Evolutionary conservation across 2,329 filamentous ascomycete species (phyloP), one percentile per base, ranked within the genome.

Genomic region (Rosellinia necatrix): DNA sequence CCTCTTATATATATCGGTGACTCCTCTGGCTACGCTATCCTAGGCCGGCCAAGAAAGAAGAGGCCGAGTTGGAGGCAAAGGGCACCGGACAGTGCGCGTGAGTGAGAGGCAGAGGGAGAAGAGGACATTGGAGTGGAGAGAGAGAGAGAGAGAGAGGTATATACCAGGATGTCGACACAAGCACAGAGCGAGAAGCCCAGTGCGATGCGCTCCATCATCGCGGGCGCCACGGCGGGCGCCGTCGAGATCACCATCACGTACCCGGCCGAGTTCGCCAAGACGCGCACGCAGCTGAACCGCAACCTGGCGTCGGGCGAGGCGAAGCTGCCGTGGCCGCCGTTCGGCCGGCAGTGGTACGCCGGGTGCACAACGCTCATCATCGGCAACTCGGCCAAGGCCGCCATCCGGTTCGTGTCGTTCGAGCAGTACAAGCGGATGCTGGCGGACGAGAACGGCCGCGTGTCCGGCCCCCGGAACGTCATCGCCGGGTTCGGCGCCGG

Each of bases 311-410:
- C 89, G 52, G 88, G 87, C 42, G 81, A 96, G 79, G 97, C 96
- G 79, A 97, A 96, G 78, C 83, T 97, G 25, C 92, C 93, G 49
- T 97, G 91, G 90, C 94, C 94, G 38, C 90, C 91, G 9, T 97
- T 97, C 69, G 94, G 94, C 44, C 80, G 77, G 66, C 91, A 96
- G 74, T 99, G 94, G 94, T 99, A 99, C 74, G 93, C 94, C 10
- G 94, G 94, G 32, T 99, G 94, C 78, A 97, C 94, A 42, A 97
- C 94, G 24, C 77, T 97, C 71, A 96, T 99, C 57, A 91, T 97
- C 65, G 94, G 94, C 59, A 99, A 99, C 76, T 96, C 92, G 49
- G 82, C 94, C 71, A 99, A 99, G 78, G 94, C 94, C 32, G 94
- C 92, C 57, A 96, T 97, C 61, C 88, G 89, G 64, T 99, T 99